phyloP scores from a whole-genome alignment of 495 filamentous ascomycete genomes.

The Daldinia childiae region DNA sequence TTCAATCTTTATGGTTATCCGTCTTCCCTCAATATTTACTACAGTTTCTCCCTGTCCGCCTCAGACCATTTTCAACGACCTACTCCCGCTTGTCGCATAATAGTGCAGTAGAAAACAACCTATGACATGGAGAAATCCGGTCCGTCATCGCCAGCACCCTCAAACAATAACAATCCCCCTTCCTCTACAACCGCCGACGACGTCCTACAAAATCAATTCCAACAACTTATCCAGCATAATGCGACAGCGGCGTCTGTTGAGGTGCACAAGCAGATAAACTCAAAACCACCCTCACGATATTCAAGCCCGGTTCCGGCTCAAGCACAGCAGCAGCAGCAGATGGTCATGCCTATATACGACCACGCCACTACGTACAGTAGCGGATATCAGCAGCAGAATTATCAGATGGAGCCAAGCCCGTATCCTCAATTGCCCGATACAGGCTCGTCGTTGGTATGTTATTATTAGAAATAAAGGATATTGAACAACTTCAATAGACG shows the following conservation, averaged over 20 bases:
- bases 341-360: conserved; percentile 39
- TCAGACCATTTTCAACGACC: not conserved
- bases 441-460: conserved; percentile 42
- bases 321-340: conserved; percentile 13
- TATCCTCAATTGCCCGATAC: conserved; percentile 49
- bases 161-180: conserved; percentile 34
- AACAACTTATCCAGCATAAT: conserved; percentile 62
- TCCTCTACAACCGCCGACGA: conserved; percentile 43
- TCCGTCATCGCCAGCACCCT: conserved; percentile 55
- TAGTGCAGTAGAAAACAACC: conserved; percentile 9
- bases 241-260: conserved; percentile 43
- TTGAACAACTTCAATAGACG: conserved; percentile 3
- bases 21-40: conserved; percentile 2
- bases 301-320: conserved; percentile 48
- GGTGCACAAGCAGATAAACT: conserved; percentile 47
- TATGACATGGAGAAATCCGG: conserved; percentile 51
- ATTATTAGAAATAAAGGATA: conserved; percentile 39
- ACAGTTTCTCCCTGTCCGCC: not conserved
- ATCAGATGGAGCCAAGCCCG: conserved; percentile 46
- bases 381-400: conserved; percentile 50
- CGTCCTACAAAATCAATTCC: conserved; percentile 56
- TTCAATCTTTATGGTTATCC: conserved; percentile 1
- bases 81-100: not conserved
- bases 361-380: conserved; percentile 28
- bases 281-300: conserved; percentile 56